Conservation (phyloP, 768 basidiomycete species). For the Lactarius hatsudake region DNA sequence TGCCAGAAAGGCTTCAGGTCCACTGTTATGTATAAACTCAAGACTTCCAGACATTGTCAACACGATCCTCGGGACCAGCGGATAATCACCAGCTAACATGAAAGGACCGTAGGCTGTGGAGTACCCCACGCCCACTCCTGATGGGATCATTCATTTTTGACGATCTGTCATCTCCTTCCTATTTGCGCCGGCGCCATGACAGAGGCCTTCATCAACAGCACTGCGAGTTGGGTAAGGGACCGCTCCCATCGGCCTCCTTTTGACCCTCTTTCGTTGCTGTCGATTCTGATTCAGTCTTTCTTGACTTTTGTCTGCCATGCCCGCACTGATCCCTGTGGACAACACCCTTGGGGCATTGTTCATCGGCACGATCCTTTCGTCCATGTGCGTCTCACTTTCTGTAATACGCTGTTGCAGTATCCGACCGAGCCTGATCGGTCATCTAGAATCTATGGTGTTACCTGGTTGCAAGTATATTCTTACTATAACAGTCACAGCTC, state of each 20-base stretch:
- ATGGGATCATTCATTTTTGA: background rate
- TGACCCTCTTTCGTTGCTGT: background rate
- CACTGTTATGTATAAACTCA: background rate
- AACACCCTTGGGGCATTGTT: background rate
- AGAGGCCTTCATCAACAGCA: no score
- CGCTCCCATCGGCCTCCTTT: background rate
- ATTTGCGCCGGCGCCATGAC: background rate
- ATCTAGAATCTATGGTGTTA: conserved; percentile 5
- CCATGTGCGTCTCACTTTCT: background rate
- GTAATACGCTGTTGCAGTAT: background rate
- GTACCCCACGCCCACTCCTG: background rate
- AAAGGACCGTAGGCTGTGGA: background rate
- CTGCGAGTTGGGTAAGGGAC: background rate
- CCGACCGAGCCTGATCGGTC: background rate
- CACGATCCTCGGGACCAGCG: background rate
- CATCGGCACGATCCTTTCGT: conserved; percentile 1
- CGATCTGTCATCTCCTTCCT: background rate
- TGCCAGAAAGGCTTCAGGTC: background rate
- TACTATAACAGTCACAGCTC: background rate
- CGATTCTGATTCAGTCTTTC: background rate
- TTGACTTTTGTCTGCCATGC: background rate
- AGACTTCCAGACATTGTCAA: background rate
- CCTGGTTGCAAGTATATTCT: conserved; percentile 10
- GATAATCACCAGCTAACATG: background rate
- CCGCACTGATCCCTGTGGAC: background rate